Base-by-base conservation (phyloP, 2,329 filamentous ascomycete species). In the Alternaria arbusti region DNA sequence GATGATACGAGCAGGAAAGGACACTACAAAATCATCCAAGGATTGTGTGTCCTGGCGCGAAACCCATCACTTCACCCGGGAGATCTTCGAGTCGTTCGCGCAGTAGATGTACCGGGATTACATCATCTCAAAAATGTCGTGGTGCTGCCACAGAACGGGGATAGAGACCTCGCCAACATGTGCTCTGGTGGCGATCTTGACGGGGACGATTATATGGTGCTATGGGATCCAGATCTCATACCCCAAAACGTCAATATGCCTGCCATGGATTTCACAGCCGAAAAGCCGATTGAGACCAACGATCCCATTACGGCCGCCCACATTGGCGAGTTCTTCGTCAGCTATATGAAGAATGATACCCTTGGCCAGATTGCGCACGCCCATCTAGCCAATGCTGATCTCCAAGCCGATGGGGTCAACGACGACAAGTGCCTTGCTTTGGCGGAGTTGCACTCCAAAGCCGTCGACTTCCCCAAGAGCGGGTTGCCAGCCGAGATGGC, bases 61-160 rank as follows among this genome's bases (percentile, higher is more conserved):
- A 99, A 99, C 71, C 96, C 96, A 0, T 97, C 95, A 0, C 85
- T 99, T 7, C 95, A 99, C 72, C 92, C 94, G 0, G 96, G 96
- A 5, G 96, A 99, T 74, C 88, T 98, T 49, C 90, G 96, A 22
- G 88, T 97, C 1, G 95, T 98, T 1, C 86, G 89, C 65, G 96
- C 96, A 3, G 90, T 98, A 4, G 87, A 98, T 70, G 85, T 89
- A 2, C 87, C 89, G 1, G 82, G 83, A n/a, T 83, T 99, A 4
- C 87, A 85, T 49, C 92, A 97, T 72, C 84, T 97, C 5, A 90
- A 87, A 60, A 90, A 98, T 74, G 92, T 96, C 1, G 90, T 98
- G 1, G 94, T 98, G 0, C 90, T 99, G 52, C 93, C 96, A 1
- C 88, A 92, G 36, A 90, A 84, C 0, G 95, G 95, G 0, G 93